Percentiles rank a stretch among this genome's conserved stretches.
phyloP scores from a whole-genome alignment of 345 rosid species.

The Citrus sp. region DNA sequence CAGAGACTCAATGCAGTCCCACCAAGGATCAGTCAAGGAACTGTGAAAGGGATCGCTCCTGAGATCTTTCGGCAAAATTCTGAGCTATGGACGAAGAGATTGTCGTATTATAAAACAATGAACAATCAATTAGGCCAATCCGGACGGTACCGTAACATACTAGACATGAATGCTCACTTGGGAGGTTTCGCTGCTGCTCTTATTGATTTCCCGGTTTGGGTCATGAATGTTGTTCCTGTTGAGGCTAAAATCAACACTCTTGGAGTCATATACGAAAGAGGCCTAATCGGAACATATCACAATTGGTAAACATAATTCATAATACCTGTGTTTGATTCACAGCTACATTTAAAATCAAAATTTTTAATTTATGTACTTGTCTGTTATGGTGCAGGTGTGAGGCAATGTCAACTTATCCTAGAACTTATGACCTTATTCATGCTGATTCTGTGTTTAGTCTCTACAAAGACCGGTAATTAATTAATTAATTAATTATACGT shows the following conservation, averaged over 20 bases:
- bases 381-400: slow-evolving; percentile 45
- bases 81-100: slow-evolving; percentile 45
- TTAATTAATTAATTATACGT: too few species aligned
- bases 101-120: slow-evolving; percentile 45
- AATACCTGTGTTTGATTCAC: neutral
- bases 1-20: slow-evolving; percentile 48
- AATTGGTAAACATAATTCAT: slow-evolving; percentile 37
- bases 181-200: slow-evolving; percentile 74
- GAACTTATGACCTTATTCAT: slow-evolving; percentile 64
- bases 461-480: slow-evolving; percentile 43
- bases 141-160: slow-evolving; percentile 54
- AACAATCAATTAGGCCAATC: slow-evolving; percentile 45
- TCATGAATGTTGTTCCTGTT: slow-evolving; percentile 61
- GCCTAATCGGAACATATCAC: slow-evolving; percentile 64
- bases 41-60: slow-evolving; percentile 40
- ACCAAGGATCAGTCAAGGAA: slow-evolving; percentile 52
- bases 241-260: slow-evolving; percentile 45
- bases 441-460: slow-evolving; percentile 58
- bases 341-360: neutral
- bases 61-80: slow-evolving; percentile 32
- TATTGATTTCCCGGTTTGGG: slow-evolving; percentile 53
- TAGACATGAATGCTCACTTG: slow-evolving; percentile 61
- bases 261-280: slow-evolving; percentile 60
- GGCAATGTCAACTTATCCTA: slow-evolving; percentile 77
- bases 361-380: neutral